Percentiles rank a stretch among this genome's conserved stretches.
Evolutionary conservation across 257 asterid genomes (phyloP).

Genomic region (Striga asiatica): DNA sequence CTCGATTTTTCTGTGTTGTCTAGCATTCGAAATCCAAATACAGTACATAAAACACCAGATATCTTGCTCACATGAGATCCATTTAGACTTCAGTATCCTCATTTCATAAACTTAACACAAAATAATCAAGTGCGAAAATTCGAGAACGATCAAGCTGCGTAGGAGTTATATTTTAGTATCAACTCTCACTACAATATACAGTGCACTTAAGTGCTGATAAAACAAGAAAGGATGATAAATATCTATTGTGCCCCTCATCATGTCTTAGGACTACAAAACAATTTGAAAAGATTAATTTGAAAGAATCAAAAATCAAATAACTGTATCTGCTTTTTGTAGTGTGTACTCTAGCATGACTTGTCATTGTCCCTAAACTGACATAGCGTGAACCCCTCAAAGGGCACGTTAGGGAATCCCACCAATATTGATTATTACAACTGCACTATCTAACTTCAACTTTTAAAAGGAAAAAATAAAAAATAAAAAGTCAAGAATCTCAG

Average conservation of each 20-base stretch:
- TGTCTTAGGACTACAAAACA: no score
- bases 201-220: conserved; percentile 25
- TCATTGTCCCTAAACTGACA: conserved; percentile 56
- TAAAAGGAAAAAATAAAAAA: background rate
- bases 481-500: conserved; percentile 17
- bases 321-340: background rate
- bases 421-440: background rate
- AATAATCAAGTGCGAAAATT: no score
- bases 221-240: conserved; percentile 13
- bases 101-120: no score
- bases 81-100: no score
- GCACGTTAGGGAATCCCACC: conserved; percentile 48
- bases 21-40: no score
- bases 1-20: no score
- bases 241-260: conserved; percentile 22
- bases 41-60: no score
- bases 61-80: no score
- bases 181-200: background rate
- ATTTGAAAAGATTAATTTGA: conserved; percentile 16
- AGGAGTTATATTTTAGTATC: no score
- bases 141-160: no score
- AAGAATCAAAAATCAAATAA: conserved; percentile 19
- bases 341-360: conserved; percentile 30
- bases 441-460: background rate
- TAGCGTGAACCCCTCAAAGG: conserved; percentile 40